These are phyloP conservation scores for Linnemannia exigua DNA, from an alignment of 192 early-diverging fungal genomes.

Conservation along the genomic window DNA sequence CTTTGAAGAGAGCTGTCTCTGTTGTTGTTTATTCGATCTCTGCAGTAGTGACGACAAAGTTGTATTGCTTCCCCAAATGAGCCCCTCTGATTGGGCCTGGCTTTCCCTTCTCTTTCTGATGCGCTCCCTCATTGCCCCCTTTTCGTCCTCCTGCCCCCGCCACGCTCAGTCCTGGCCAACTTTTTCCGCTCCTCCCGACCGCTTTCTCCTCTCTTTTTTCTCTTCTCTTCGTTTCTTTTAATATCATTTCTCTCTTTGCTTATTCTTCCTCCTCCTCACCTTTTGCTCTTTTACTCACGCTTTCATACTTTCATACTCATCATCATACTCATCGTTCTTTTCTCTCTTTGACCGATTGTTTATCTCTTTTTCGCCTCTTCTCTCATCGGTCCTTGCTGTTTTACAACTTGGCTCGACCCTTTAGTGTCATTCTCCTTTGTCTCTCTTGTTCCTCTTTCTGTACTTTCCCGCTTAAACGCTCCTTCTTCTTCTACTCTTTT, in stretches of 20 bases:
- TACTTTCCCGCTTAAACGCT: background rate
- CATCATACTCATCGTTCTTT: background rate
- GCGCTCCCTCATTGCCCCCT: background rate
- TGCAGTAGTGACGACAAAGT: background rate
- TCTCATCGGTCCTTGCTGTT: no score
- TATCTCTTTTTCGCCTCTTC: no score
- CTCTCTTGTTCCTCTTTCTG: background rate
- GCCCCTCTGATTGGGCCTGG: background rate
- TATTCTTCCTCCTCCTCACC: background rate
- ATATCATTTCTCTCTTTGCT: background rate
- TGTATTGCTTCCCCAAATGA: background rate
- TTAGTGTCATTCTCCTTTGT: background rate
- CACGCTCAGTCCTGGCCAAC: background rate
- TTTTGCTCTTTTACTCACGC: background rate
- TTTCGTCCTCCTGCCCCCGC: background rate
- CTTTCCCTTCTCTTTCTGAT: background rate
- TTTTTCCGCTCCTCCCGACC: conserved; percentile 5
- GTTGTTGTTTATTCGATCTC: no score
- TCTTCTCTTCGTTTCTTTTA: background rate
- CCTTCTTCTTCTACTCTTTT: background rate
- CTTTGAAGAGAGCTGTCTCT: no score
- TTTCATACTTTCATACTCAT: background rate
- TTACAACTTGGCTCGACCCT: background rate
- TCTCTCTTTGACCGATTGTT: background rate
- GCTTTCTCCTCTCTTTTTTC: background rate